Evolutionary conservation across 2,329 filamentous ascomycete species (phyloP).

Genomic region (Cytospora paraplurivora): DNA sequence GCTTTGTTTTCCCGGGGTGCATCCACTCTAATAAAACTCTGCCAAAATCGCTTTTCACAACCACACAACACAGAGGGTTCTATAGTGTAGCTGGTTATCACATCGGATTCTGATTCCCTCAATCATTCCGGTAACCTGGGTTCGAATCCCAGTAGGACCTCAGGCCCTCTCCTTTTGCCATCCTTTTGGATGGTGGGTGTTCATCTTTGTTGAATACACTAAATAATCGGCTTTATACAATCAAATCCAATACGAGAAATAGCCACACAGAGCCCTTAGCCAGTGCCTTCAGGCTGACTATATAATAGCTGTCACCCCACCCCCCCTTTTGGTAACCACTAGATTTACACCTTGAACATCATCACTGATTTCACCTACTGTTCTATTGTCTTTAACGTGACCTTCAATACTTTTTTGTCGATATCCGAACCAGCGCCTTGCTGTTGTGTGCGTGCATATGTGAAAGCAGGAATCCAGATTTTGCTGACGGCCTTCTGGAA

Average conservation of each 20-base stretch:
- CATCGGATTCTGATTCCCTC: conserved; percentile 25
- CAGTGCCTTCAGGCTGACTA: no score
- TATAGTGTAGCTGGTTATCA: conserved; percentile 27
- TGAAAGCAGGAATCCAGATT: no score
- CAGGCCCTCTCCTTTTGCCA: neutral
- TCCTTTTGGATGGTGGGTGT: neutral
- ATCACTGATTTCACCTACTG: no score
- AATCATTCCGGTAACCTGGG: conserved; percentile 10
- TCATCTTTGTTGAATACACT: neutral
- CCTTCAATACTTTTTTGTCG: neutral
- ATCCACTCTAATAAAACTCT: neutral
- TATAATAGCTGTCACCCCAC: no score
- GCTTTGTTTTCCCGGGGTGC: neutral
- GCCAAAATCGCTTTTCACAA: neutral
- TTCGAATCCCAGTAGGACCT: conserved; percentile 18
- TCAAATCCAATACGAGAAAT: no score
- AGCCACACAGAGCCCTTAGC: no score
- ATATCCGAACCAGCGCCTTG: neutral
- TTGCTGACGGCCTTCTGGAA: no score
- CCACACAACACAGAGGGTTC: conserved; percentile 5
- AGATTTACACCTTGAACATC: no score
- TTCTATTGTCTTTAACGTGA: no score
- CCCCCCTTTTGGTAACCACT: no score
- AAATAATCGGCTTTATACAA: no score
- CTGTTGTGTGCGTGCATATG: neutral